Percentiles rank a stretch among this genome's conserved stretches.
These are phyloP conservation scores for Chrysopogon serrulatus DNA, from an alignment of 176 grass and related monocot species.

Conservation along the genomic window DNA sequence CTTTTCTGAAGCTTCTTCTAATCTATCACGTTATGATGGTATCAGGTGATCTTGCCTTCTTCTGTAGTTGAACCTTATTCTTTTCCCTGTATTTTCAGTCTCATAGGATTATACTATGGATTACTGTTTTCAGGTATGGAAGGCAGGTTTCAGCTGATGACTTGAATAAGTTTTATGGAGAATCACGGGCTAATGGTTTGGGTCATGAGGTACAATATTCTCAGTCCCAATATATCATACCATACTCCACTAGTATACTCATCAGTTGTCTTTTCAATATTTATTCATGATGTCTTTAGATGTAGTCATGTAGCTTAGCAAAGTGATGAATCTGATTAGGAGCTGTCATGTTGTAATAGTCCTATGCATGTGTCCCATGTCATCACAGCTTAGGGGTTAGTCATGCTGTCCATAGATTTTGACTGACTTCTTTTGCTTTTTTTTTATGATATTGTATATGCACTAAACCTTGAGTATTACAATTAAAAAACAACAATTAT, in stretches of 20 bases:
- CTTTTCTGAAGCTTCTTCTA: conserved; percentile 95
- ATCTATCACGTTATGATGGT: conserved; percentile 96
- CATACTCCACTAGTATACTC: background rate
- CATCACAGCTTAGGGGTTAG: background rate
- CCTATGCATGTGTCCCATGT: background rate
- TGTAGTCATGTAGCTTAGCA: background rate
- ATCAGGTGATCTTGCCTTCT: conserved; percentile 61
- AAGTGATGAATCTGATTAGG: background rate
- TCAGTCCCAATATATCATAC: background rate
- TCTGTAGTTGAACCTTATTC: background rate
- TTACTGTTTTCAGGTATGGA: conserved; percentile 66
- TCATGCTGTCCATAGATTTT: background rate
- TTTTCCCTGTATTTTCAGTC: background rate
- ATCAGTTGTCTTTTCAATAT: background rate
- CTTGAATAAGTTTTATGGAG: conserved; percentile 71
- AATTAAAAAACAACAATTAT: background rate
- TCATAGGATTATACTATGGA: background rate
- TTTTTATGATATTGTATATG: background rate
- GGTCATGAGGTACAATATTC: conserved; percentile 69
- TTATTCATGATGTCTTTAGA: background rate
- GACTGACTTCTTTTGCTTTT: background rate
- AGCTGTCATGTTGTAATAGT: background rate
- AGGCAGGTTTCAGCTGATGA: conserved; percentile 59
- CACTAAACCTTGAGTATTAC: background rate
- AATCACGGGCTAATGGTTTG: conserved; percentile 71